Percentiles rank a stretch among this genome's conserved stretches.
phyloP scores from a whole-genome alignment of 768 basidiomycete species.

The Suillus lakei region DNA sequence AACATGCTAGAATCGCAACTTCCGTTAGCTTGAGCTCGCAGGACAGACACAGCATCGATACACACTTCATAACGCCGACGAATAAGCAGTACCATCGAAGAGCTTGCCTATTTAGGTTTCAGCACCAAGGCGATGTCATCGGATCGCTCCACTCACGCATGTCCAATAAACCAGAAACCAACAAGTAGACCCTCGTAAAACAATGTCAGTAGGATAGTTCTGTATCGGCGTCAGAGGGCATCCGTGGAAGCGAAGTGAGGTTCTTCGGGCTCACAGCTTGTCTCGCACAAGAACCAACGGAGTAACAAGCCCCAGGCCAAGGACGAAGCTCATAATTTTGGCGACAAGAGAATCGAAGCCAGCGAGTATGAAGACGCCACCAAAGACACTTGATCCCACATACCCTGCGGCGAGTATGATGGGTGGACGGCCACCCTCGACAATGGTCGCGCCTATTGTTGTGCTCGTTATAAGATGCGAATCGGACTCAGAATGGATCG shows the following conservation, averaged over 20 bases:
- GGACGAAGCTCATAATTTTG: constrained; percentile 90
- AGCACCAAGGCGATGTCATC: constrained; percentile 12
- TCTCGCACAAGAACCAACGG: constrained; percentile 88
- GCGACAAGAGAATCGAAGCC: constrained; percentile 90
- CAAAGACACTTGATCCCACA: constrained; percentile 80
- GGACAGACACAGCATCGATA: constrained; percentile 15
- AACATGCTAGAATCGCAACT: constrained; percentile 57
- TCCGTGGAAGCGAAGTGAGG: background rate
- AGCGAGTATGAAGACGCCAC: constrained; percentile 81
- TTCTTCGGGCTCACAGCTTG: constrained; percentile 68
- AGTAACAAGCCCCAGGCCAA: constrained; percentile 84
- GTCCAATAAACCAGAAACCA: constrained; percentile 95
- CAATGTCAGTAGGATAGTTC: constrained; percentile 84
- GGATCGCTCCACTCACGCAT: constrained; percentile 61
- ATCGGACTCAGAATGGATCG: constrained; percentile 37
- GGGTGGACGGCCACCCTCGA: constrained; percentile 75
- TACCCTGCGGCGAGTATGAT: constrained; percentile 82
- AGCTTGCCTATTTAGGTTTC: constrained; percentile 56
- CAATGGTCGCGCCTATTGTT: constrained; percentile 44
- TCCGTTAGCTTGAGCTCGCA: constrained; percentile 14
- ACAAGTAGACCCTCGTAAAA: constrained; percentile 86
- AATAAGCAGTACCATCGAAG: constrained; percentile 86
- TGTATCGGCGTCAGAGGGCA: constrained; percentile 37
- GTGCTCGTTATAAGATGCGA: background rate
- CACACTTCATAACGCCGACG: constrained; percentile 85